A percentile compares a stretch with the other conserved stretches of the same genome.
phyloP scores from a whole-genome alignment of 164 flowering plant genomes.

The Nelumbo lutea region DNA sequence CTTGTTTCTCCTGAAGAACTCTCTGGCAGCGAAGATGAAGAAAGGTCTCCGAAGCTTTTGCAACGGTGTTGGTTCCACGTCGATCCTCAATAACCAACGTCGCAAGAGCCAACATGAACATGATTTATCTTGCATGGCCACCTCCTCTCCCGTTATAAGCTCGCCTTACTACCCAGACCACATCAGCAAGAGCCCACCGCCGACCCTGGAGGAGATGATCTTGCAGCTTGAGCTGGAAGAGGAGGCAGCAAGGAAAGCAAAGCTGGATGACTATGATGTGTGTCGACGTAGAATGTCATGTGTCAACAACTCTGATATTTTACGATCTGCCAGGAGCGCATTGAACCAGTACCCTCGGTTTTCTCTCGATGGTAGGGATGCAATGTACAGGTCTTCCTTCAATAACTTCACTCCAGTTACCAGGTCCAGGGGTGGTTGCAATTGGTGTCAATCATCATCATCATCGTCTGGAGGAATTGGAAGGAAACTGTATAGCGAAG shows the following conservation, averaged over 20 bases:
- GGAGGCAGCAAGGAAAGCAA: slow-evolving; percentile 41
- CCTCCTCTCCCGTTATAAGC: slow-evolving; percentile 8
- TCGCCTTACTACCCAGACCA: slow-evolving; percentile 12
- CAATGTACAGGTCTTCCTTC: slow-evolving; percentile 80
- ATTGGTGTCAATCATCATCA: background rate
- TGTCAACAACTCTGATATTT: slow-evolving; percentile 74
- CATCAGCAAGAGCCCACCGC: slow-evolving; percentile 17
- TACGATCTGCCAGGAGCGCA: slow-evolving; percentile 73
- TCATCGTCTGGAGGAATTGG: slow-evolving; percentile 1
- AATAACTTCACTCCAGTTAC: slow-evolving; percentile 20
- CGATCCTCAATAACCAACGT: slow-evolving; percentile 56
- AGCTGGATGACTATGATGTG: slow-evolving; percentile 13
- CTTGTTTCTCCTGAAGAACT: slow-evolving; percentile 62
- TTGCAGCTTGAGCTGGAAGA: slow-evolving; percentile 71
- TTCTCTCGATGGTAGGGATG: slow-evolving; percentile 82
- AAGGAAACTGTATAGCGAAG: slow-evolving; percentile 15
- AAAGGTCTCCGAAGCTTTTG: slow-evolving; percentile 56
- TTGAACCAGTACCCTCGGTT: slow-evolving; percentile 92
- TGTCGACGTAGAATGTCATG: slow-evolving; percentile 61
- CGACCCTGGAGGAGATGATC: slow-evolving; percentile 86
- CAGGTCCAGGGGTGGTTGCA: slow-evolving; percentile 19
- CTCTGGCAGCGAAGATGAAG: slow-evolving; percentile 61
- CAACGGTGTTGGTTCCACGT: slow-evolving; percentile 63
- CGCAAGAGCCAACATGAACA: slow-evolving; percentile 1
- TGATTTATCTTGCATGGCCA: slow-evolving; percentile 6